Percentiles rank a stretch among this genome's conserved stretches.
These are phyloP conservation scores for Euryodendron excelsum DNA, from an alignment of 148 eudicot species.

Conservation along the genomic window DNA sequence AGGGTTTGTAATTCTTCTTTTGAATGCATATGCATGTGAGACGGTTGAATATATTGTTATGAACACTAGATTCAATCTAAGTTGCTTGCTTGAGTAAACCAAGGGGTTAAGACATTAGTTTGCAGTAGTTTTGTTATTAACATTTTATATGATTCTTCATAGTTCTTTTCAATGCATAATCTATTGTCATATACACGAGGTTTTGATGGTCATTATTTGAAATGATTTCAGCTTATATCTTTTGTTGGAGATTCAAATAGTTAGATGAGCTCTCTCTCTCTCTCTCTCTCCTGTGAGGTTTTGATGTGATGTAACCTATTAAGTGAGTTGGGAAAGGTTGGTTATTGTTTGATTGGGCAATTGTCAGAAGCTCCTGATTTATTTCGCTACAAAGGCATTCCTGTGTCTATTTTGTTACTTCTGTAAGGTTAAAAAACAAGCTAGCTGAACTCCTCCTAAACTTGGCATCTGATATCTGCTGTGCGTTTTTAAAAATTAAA, in stretches of 20 bases:
- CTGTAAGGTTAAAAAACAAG: neutral
- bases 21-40: neutral
- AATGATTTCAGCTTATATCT: neutral
- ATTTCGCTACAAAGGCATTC: neutral
- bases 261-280: neutral
- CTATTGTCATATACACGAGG: neutral
- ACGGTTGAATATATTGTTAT: neutral
- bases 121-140: neutral
- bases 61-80: neutral
- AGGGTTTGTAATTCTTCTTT: neutral
- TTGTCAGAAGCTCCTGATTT: neutral
- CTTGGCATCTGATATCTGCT: neutral
- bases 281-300: neutral
- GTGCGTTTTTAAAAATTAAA: neutral
- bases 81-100: neutral
- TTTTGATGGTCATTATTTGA: neutral
- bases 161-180: neutral
- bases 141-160: neutral
- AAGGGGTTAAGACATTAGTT: neutral
- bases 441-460: neutral
- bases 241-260: neutral
- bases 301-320: neutral
- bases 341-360: neutral
- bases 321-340: neutral
- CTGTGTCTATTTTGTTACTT: neutral